A percentile compares a stretch with the other conserved stretches of the same genome.
Conservation (phyloP, 306 rosid species). For the Trichosanthes cucumerina region DNA sequence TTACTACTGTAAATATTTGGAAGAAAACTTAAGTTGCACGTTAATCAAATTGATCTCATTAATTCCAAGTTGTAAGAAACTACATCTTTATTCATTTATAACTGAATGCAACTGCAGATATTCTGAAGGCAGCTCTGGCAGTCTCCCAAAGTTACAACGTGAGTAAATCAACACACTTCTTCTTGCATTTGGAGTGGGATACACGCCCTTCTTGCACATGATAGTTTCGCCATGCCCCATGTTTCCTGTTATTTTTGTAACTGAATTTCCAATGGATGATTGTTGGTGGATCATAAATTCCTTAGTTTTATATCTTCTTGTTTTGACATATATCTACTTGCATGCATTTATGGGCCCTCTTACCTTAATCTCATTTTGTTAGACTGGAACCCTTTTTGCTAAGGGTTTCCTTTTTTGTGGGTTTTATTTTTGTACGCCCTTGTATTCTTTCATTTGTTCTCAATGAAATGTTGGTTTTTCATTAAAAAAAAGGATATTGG, state of each 20-base stretch:
- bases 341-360: not conserved
- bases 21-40: not conserved
- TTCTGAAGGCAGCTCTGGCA: constrained; percentile 63
- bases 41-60: not conserved
- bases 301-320: not conserved
- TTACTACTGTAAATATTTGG: not conserved
- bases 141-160: constrained; percentile 72
- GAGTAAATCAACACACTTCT: constrained; percentile 22
- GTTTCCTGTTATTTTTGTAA: not conserved
- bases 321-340: not conserved
- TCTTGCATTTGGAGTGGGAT: not conserved
- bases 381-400: no score
- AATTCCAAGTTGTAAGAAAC: not conserved
- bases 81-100: not conserved
- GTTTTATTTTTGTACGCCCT: no score
- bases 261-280: not conserved
- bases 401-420: no score
- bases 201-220: not conserved
- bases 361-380: no score
- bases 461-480: no score
- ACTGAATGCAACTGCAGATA: constrained; percentile 50
- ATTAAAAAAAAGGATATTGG: not conserved
- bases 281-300: not conserved
- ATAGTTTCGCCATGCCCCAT: not conserved
- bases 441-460: no score